Percentiles rank a stretch among this genome's conserved stretches.
Evolutionary conservation across 108 stramenopile species (phyloP).

Genomic region (Cyclotella choctawhatcheeana): DNA sequence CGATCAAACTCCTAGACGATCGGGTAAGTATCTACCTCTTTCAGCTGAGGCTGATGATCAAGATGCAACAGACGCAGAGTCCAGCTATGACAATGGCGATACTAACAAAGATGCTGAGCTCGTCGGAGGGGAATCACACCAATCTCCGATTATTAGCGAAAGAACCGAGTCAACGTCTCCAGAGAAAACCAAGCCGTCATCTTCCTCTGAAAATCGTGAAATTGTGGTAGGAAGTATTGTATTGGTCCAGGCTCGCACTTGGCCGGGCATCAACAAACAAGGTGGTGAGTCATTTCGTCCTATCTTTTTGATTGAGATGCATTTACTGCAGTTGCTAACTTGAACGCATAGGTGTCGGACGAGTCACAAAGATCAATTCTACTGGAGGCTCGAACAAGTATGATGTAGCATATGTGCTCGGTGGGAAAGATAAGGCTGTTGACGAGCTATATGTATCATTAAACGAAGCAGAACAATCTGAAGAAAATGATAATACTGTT

Average conservation of each 20-base stretch:
- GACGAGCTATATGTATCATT: conserved; percentile 69
- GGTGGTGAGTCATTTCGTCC: conserved; percentile 49
- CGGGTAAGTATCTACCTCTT: not conserved
- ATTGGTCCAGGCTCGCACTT: conserved; percentile 73
- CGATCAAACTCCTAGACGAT: conserved; percentile 18
- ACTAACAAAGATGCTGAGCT: not conserved
- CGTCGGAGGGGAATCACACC: conserved; percentile 10
- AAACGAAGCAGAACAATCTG: conserved; percentile 27
- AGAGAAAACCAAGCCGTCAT: not conserved
- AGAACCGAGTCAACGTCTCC: not conserved
- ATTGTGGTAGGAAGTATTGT: conserved; percentile 73
- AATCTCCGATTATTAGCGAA: not conserved
- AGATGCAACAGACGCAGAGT: not conserved
- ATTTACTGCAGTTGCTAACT: not conserved
- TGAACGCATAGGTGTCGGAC: conserved; percentile 59
- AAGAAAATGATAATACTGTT: conserved; percentile 11
- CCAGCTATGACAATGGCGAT: not conserved
- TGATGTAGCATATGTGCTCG: conserved; percentile 78
- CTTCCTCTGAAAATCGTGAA: not conserved
- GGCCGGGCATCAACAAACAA: conserved; percentile 90
- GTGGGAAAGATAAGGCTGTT: conserved; percentile 75
- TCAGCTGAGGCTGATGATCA: not conserved
- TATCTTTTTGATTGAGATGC: not conserved
- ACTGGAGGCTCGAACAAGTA: conserved; percentile 53
- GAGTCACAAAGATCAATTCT: conserved; percentile 59